Evolutionary conservation across 1,284 basidiomycete species (phyloP).

Genomic region (Pisolithus thermaeus): DNA sequence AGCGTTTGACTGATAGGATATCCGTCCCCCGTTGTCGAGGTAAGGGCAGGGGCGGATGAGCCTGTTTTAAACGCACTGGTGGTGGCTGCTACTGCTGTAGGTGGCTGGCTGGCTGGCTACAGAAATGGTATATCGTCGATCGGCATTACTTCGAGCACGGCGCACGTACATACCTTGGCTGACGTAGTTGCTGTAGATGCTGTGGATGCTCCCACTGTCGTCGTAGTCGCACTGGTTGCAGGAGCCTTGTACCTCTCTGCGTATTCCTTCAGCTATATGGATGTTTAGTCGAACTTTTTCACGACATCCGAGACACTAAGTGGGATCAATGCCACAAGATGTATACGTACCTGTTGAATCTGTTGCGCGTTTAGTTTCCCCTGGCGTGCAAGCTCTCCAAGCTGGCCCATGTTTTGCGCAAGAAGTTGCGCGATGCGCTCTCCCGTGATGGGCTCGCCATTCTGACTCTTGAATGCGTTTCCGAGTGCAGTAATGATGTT

Average conservation of each 20-base stretch:
- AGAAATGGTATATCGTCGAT: not conserved
- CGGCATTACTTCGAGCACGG: not conserved
- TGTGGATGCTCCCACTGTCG: slow-evolving; percentile 5
- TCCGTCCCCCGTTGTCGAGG: slow-evolving; percentile 27
- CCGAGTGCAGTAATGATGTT: slow-evolving; percentile 57
- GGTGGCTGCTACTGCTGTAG: slow-evolving; percentile 4
- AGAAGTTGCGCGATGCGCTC: slow-evolving; percentile 59
- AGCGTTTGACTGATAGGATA: slow-evolving; percentile 59
- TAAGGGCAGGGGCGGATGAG: slow-evolving; percentile 32
- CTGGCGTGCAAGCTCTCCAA: slow-evolving; percentile 61
- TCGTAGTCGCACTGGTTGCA: slow-evolving; percentile 4
- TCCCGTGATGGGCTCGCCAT: slow-evolving; percentile 51
- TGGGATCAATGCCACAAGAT: not conserved
- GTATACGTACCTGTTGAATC: slow-evolving; percentile 42
- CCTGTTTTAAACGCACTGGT: slow-evolving; percentile 31
- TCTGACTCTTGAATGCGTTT: slow-evolving; percentile 54
- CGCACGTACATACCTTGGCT: slow-evolving; percentile 19
- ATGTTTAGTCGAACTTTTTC: not conserved
- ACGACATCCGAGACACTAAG: not conserved
- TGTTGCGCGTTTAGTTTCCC: slow-evolving; percentile 53
- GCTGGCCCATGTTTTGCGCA: slow-evolving; percentile 49
- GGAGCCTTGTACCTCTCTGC: slow-evolving; percentile 40
- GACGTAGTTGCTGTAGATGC: slow-evolving; percentile 7
- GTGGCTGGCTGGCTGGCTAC: not conserved
- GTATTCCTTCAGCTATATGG: slow-evolving; percentile 41